Evolutionary conservation across 2,329 filamentous ascomycete genomes (phyloP), one percentile per base, ranked within the genome.

Genomic region (Pyrenochaeta sp.): DNA sequence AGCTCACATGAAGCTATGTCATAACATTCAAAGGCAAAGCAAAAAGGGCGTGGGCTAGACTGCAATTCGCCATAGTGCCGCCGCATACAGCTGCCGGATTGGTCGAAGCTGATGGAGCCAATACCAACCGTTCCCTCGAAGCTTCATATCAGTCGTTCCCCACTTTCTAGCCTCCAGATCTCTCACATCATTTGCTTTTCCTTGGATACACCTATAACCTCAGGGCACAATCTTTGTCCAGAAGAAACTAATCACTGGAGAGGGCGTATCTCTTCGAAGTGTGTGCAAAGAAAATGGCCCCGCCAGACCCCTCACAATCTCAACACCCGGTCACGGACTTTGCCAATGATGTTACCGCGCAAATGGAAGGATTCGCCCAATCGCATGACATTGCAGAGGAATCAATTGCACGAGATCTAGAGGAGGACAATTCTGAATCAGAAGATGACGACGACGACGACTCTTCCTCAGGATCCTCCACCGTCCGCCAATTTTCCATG

Each of bases 371-470:
- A 20, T 55, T 68, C 17, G 48, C 55, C 4, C 51, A 65, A 1
- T 61, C 67, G 3, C 59, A 60, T 1, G 60, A 65, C n/a, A 61
- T 73, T 40, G 69, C 71, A 7, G 65, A 69, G 48, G 64, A 68
- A 27, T 59, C 68, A 10, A 73, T 73, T 38, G 65, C 67, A n/a
- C 61, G 59, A 41, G 71, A 73, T 43, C 45, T 67, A 4, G 63
- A 68, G 30, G 68, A 72, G 9, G 68, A 69, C 39, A 28, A 53
- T 5, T 55, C 90, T 64, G 73, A 89, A 6, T 86, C 82, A 48
- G 79, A 81, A 13, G 47, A 43, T 2, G 49, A 58, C 7, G 47
- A 48, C 27, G 83, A 85, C 22, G 78, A 83, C 38, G 81, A 82
- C 26, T 73, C 55, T 13, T 66, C 51, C 41, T 72, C 55, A 74